Evolutionary conservation across 805 yeast species (phyloP), one percentile per base, ranked within the genome.

Genomic region (Pichia membranifaciens): DNA sequence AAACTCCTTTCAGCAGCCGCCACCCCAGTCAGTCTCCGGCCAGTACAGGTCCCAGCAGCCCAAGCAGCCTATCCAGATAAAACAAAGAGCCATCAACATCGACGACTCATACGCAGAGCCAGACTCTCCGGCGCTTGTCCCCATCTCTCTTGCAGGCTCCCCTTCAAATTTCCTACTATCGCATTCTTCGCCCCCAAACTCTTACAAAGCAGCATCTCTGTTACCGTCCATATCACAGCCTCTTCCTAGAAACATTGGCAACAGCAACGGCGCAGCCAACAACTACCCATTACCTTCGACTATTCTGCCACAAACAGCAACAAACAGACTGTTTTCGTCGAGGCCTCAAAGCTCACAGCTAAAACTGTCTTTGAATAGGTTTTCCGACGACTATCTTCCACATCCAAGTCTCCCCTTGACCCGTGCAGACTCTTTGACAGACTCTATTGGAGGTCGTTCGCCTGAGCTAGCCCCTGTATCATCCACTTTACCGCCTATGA

Each of bases 111-210:
- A 37, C 16, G 32, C 22, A 15, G 58, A 61, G 10, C 81, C 82
- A 0, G 80, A 74, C 44, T 75, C 81, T 1, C 82, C 82, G 0
- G 67, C 68, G 45, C 62, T 78, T 44, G 72, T 66, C 38, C 81
- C 83, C 2, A 69, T 73, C 0, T 75, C 80, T 4, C 42, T 77
- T 15, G 74, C 75, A 2, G 79, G 78, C 5, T 75, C 81, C 0
- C 83, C 83, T 1, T 75, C 81, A 4, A 60, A 76, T 42, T 76
- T 78, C 51, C 73, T 77, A 71, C 61, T 78, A 39, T 67, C 72
- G n/a, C 69, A 75, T 18, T 74, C 73, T 44, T 75, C 82, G 0
- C 82, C 82, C 1, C 81, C 82, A 16, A 54, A 53, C 12, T 64
- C 70, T 1, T 45, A 57, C 55, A 52, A 65, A 65, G 31, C 60